Evolutionary conservation across 345 rosid species (phyloP).

Genomic region (Camelina laxa): DNA sequence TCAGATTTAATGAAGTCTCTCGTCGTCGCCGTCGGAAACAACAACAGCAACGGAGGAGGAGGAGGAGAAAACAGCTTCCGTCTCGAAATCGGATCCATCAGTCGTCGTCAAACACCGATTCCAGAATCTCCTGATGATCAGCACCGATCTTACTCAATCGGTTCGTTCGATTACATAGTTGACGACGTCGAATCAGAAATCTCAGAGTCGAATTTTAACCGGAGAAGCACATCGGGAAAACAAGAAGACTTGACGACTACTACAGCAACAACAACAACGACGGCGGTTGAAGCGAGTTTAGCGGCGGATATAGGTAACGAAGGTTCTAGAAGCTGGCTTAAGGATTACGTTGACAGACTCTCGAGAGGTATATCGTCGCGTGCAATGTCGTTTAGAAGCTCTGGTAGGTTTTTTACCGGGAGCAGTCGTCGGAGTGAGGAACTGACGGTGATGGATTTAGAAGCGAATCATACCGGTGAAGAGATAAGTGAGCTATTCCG

Average conservation of each 20-base stretch:
- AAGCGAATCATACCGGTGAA: constrained; percentile 75
- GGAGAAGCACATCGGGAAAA: constrained; percentile 60
- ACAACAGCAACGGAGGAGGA: not conserved
- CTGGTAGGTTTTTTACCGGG: constrained; percentile 77
- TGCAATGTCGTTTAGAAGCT: constrained; percentile 71
- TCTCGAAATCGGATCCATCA: constrained; percentile 87
- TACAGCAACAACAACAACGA: not conserved
- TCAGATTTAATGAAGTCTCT: constrained; percentile 62
- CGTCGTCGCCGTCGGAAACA: not conserved
- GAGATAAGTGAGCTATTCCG: constrained; percentile 91
- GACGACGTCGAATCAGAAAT: constrained; percentile 81
- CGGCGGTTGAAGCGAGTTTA: constrained; percentile 48
- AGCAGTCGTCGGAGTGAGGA: constrained; percentile 81
- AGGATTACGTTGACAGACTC: constrained; percentile 81
- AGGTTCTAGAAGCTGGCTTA: constrained; percentile 75
- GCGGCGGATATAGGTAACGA: constrained; percentile 60
- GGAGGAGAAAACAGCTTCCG: constrained; percentile 63
- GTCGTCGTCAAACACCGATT: constrained; percentile 56
- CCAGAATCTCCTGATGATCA: constrained; percentile 44
- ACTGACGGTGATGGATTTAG: constrained; percentile 55
- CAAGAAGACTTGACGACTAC: constrained; percentile 41
- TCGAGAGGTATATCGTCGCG: constrained; percentile 73
- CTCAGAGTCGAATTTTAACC: constrained; percentile 48
- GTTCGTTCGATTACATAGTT: constrained; percentile 82
- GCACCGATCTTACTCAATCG: constrained; percentile 71